Percentiles rank a stretch among this genome's conserved stretches.
These are phyloP conservation scores for Septoria petroselini DNA, from an alignment of 2,329 filamentous ascomycete species.

Conservation along the genomic window DNA sequence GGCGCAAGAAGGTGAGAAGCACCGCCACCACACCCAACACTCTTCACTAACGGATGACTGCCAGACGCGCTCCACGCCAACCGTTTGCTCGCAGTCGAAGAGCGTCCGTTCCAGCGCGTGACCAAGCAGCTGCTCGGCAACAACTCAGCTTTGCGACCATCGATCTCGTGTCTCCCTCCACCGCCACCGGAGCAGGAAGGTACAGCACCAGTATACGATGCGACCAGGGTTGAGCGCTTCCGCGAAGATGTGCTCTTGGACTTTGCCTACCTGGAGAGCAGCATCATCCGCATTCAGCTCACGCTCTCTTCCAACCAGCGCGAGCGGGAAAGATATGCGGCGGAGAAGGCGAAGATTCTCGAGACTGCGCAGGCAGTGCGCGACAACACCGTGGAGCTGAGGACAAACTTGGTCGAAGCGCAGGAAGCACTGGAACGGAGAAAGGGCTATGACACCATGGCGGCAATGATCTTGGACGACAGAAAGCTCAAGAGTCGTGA, in stretches of 20 bases:
- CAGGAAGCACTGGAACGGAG: constrained; percentile 72
- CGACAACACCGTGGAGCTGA: constrained; percentile 68
- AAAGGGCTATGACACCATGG: constrained; percentile 82
- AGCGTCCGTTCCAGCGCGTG: constrained; percentile 86
- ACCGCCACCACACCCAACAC: not conserved
- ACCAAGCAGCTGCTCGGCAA: constrained; percentile 74
- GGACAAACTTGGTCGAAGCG: constrained; percentile 72
- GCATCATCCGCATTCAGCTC: constrained; percentile 83
- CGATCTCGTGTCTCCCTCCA: constrained; percentile 54
- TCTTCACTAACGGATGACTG: not conserved
- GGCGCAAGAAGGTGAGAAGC: constrained; percentile 31
- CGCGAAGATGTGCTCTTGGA: constrained; percentile 82
- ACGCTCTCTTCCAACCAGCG: constrained; percentile 76
- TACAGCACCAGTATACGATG: constrained; percentile 46
- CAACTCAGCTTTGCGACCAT: constrained; percentile 60
- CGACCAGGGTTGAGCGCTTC: constrained; percentile 54
- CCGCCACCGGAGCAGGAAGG: constrained; percentile 59
- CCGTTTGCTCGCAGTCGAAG: constrained; percentile 84
- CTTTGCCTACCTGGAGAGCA: constrained; percentile 82
- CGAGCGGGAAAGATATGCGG: constrained; percentile 79
- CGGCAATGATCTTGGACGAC: constrained; percentile 81
- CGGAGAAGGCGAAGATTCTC: constrained; percentile 75
- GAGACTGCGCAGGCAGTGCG: constrained; percentile 74
- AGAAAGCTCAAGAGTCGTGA: constrained; percentile 75
- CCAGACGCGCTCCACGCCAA: constrained; percentile 80